phyloP scores from a whole-genome alignment of 345 rosid genomes.

The Rhodamnia rubescens region DNA sequence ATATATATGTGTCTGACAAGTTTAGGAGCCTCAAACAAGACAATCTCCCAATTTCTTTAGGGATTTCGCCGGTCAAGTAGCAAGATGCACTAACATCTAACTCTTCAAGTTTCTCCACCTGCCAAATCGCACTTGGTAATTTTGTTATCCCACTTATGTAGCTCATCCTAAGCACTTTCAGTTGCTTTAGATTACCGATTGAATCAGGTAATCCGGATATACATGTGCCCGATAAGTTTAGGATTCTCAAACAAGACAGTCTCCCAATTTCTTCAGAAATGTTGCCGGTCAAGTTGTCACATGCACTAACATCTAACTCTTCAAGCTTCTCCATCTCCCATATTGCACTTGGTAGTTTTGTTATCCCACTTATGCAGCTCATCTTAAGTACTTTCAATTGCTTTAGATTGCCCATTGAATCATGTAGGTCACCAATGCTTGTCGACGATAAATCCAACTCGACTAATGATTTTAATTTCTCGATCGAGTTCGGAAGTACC shows the following conservation, averaged over 20 bases:
- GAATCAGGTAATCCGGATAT: background rate
- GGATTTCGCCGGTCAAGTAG: no score
- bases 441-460: background rate
- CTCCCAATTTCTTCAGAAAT: background rate
- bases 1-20: no score
- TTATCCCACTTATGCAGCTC: fast-evolving
- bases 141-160: no score
- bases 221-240: fast-evolving
- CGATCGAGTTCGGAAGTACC: fast-evolving
- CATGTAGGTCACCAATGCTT: background rate
- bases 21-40: no score
- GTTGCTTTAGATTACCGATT: no score
- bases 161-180: no score
- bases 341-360: background rate
- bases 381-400: background rate
- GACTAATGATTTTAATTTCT: background rate
- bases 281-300: background rate
- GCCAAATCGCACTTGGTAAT: no score
- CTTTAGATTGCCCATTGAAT: background rate
- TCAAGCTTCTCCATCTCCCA: background rate
- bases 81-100: no score
- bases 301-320: fast-evolving
- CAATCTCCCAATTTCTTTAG: no score
- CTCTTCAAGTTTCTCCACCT: no score
- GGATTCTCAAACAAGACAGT: background rate